These are phyloP conservation scores for Pinus taeda DNA, from an alignment of 75 land plant species.

Conservation along the genomic window DNA sequence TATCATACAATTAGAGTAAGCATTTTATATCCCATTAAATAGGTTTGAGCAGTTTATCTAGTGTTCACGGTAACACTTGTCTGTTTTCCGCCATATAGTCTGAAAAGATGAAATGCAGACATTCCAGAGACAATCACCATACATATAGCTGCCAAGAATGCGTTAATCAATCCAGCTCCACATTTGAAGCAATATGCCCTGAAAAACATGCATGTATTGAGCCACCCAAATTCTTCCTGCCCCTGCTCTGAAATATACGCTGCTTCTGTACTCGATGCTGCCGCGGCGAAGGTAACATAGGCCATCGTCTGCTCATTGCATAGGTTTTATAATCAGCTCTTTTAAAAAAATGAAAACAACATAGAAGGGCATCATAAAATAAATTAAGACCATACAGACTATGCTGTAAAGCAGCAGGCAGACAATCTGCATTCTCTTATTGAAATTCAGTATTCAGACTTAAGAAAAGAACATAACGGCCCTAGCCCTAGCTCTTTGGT, in stretches of 20 bases:
- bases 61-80: too few relatives aligned
- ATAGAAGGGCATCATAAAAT: neutral
- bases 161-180: conserved; percentile 45
- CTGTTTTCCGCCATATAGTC: neutral
- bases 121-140: conserved; percentile 39
- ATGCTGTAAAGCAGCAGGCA: neutral
- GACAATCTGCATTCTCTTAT: neutral
- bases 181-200: conserved; percentile 50
- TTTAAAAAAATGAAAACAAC: neutral
- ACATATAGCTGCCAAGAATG: conserved; percentile 27
- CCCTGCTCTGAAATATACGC: conserved; percentile 51
- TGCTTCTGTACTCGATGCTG: conserved; percentile 58
- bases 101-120: conserved; percentile 64
- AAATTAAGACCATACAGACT: neutral
- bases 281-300: conserved; percentile 48
- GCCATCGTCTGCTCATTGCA: conserved; percentile 48
- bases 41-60: conserved; percentile 13
- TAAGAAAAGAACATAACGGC: too few relatives aligned
- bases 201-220: conserved; percentile 45
- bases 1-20: too few relatives aligned
- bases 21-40: too few relatives aligned
- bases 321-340: neutral
- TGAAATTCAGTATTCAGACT: neutral
- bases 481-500: too few relatives aligned
- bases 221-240: conserved; percentile 52